A percentile compares a stretch with the other conserved stretches of the same genome.
Conservation (phyloP, 2,329 filamentous ascomycete genomes). For the Endothia cerciana region DNA sequence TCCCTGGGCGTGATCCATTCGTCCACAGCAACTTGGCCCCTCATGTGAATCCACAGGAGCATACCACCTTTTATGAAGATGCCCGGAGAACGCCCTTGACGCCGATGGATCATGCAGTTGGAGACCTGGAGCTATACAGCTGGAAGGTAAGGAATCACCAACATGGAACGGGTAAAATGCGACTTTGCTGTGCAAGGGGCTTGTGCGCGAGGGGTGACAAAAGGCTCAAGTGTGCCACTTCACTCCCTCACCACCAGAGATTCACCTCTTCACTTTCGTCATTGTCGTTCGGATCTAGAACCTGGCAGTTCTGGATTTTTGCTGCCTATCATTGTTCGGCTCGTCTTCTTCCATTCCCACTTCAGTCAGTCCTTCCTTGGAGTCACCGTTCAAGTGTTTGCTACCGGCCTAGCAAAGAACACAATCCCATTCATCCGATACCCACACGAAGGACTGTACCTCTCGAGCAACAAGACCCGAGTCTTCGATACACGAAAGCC, state of each 20-base stretch:
- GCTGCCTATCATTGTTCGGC: background rate
- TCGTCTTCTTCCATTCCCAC: slow-evolving; percentile 4
- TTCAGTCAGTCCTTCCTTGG: slow-evolving; percentile 10
- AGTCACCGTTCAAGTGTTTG: slow-evolving; percentile 12
- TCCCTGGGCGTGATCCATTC: background rate
- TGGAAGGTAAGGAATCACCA: background rate
- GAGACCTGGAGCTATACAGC: background rate
- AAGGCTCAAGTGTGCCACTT: slow-evolving; percentile 11
- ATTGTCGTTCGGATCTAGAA: background rate
- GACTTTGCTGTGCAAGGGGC: background rate
- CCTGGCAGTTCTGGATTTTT: slow-evolving; percentile 13
- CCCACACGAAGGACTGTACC: slow-evolving; percentile 8
- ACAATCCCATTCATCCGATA: slow-evolving; percentile 6
- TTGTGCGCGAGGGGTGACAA: background rate
- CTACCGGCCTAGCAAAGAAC: slow-evolving; percentile 19
- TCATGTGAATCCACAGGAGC: background rate
- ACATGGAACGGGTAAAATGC: background rate
- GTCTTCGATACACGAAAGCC: background rate
- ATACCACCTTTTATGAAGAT: slow-evolving; percentile 6
- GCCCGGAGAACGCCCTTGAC: background rate
- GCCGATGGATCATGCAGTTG: slow-evolving; percentile 13
- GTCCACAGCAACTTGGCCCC: background rate
- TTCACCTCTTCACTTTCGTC: slow-evolving; percentile 4
- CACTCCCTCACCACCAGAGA: background rate
- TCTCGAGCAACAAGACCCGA: background rate